Base-by-base conservation (phyloP, 352 stramenopile genomes). In the Pythium biforme region DNA sequence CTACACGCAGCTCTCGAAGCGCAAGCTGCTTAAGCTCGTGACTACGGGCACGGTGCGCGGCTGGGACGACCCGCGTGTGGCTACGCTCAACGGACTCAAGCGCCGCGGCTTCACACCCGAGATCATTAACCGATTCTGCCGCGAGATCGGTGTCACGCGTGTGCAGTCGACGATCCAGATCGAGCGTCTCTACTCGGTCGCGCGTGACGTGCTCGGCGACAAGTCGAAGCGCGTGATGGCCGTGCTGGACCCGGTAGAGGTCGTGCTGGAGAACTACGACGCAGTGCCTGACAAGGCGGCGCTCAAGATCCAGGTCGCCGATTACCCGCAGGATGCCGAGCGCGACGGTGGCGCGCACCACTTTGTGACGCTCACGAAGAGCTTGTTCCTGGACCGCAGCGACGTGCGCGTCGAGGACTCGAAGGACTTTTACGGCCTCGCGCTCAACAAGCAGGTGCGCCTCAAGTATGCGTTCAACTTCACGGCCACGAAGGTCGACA, bases 1-100 rank as follows among this genome's bases (percentile, higher is more conserved):
- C 31, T 98, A 99, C 80, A 99, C 96, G 22, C 96, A 99, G 46
- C 83, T 99, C 26, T 98, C 91, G 41, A 99, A 99, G 85, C 90
- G 98, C 55, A 98, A 98, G 74, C 79, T 99, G 41, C 79, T 99
- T 47, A 99, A 99, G 74, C 86, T 99, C 33, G 76, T 99, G 88
- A 98, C 89, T 89, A 81, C 90, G 59, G 86, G 87, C 39, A 86
- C 79, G 55, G 95, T 98, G 31, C 86, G 82, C 62, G 95, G 95
- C 48, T 95, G 84, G 86, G 84, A 94, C 72, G 98, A 99, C 77
- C 97, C 97, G 39, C 90, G 98, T 46, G 98, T 99, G 88, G 92
- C 93, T 25, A 99, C 97, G 20, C 96, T 99, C 56, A 98, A 96
- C 65, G 97, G 97, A 0, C 78, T 93, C 45, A 83, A 85, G 70